phyloP scores from a whole-genome alignment of 2,329 filamentous ascomycete species.

The Periconia sp. region DNA sequence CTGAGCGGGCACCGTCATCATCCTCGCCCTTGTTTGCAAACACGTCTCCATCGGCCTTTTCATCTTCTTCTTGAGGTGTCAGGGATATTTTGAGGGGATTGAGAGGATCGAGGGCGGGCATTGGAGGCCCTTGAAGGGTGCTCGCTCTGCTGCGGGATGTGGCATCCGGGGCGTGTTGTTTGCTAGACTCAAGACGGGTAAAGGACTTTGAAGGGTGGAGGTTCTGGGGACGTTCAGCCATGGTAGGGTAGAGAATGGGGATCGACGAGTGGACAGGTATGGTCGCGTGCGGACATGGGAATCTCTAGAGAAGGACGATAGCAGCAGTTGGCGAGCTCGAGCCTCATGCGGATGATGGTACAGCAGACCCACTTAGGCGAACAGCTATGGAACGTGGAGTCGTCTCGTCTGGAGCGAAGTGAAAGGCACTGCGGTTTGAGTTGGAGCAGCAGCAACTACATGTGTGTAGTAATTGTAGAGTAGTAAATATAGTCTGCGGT shows the following conservation, averaged over 20 bases:
- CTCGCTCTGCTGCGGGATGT: constrained; percentile 47
- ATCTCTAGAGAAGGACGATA: constrained; percentile 10
- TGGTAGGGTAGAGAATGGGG: constrained; percentile 13
- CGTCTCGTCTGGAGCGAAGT: not conserved
- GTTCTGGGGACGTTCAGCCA: constrained; percentile 37
- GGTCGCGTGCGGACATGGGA: constrained; percentile 31
- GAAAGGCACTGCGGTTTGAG: not conserved
- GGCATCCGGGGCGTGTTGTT: constrained; percentile 26
- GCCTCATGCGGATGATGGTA: constrained; percentile 29
- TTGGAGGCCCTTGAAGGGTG: constrained; percentile 48
- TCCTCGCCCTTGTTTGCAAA: constrained; percentile 45
- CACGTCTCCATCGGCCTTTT: constrained; percentile 39
- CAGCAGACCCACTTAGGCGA: constrained; percentile 14
- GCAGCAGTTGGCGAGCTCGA: constrained; percentile 27
- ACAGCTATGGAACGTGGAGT: not conserved
- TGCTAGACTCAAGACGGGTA: constrained; percentile 49
- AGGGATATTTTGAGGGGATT: constrained; percentile 44
- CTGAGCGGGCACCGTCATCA: constrained; percentile 29
- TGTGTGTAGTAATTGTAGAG: not conserved
- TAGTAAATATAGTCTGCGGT: not conserved
- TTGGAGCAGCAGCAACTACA: no score
- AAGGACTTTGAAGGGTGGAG: constrained; percentile 52
- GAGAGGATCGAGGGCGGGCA: constrained; percentile 42
- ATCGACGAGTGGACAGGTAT: constrained; percentile 4
- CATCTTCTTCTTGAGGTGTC: constrained; percentile 36